phyloP scores from a whole-genome alignment of 1,139 yeast species.

The Taiozyma onychis region DNA sequence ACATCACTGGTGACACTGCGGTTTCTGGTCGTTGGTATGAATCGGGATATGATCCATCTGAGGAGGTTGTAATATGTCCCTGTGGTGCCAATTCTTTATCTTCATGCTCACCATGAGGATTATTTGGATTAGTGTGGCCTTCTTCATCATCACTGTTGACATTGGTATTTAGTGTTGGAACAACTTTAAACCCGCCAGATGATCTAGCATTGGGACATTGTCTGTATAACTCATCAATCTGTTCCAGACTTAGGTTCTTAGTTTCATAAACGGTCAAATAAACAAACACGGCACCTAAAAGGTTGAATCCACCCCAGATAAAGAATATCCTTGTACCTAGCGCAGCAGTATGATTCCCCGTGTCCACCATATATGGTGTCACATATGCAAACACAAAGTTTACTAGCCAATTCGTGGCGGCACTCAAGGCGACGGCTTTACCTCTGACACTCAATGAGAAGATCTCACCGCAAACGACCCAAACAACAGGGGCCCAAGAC shows the following conservation, averaged over 20 bases:
- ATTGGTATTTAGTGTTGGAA: constrained; percentile 5
- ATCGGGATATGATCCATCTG: neutral
- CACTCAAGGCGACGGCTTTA: constrained; percentile 72
- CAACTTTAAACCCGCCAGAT: constrained; percentile 12
- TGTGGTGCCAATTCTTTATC: neutral
- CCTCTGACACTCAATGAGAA: constrained; percentile 77
- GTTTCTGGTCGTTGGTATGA: neutral
- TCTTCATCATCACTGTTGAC: constrained; percentile 1
- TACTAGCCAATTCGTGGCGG: constrained; percentile 75
- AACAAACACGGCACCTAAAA: constrained; percentile 50
- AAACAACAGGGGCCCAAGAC: constrained; percentile 87
- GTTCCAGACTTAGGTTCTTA: constrained; percentile 69
- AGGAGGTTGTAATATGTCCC: neutral
- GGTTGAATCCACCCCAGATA: constrained; percentile 70
- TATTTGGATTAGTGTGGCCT: neutral
- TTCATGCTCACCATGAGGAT: neutral
- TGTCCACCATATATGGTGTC: constrained; percentile 65
- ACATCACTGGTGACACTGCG: neutral
- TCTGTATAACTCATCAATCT: constrained; percentile 65
- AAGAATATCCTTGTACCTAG: constrained; percentile 68
- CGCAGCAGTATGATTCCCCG: constrained; percentile 58
- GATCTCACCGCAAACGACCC: constrained; percentile 72
- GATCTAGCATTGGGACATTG: constrained; percentile 25
- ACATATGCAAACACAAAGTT: constrained; percentile 74
- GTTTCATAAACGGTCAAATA: constrained; percentile 71